Conservation (phyloP, 345 rosid genomes). For the Punica granatum region DNA sequence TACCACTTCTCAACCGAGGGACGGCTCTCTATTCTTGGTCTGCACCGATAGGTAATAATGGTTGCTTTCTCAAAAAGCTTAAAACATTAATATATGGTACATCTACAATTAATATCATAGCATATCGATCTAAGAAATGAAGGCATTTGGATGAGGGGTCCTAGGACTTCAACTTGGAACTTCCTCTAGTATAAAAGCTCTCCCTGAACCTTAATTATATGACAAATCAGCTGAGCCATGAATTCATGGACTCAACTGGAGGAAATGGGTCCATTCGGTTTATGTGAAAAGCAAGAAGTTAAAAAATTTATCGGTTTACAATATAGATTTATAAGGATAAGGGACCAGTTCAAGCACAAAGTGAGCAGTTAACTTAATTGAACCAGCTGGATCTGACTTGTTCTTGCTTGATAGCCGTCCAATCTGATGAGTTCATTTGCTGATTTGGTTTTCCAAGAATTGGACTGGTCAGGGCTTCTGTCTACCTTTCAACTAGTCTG, state of each 20-base stretch:
- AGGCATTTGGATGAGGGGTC: no score
- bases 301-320: not conserved
- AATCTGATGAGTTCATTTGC: not conserved
- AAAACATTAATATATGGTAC: not conserved
- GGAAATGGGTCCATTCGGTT: not conserved
- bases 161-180: no score
- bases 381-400: not conserved
- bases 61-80: not conserved
- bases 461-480: no score
- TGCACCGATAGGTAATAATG: constrained; percentile 70
- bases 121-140: not conserved
- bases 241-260: not conserved
- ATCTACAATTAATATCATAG: not conserved
- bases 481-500: no score
- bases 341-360: not conserved
- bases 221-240: not conserved
- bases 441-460: not conserved
- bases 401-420: not conserved
- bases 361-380: not conserved
- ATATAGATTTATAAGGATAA: not conserved
- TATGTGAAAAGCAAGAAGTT: no score
- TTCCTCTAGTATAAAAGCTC: no score
- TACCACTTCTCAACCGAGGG: constrained; percentile 33
- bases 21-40: constrained; percentile 53
- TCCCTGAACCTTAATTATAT: not conserved